phyloP scores from a whole-genome alignment of 192 early-diverging fungal species.

The Haplosporangium gracile region DNA sequence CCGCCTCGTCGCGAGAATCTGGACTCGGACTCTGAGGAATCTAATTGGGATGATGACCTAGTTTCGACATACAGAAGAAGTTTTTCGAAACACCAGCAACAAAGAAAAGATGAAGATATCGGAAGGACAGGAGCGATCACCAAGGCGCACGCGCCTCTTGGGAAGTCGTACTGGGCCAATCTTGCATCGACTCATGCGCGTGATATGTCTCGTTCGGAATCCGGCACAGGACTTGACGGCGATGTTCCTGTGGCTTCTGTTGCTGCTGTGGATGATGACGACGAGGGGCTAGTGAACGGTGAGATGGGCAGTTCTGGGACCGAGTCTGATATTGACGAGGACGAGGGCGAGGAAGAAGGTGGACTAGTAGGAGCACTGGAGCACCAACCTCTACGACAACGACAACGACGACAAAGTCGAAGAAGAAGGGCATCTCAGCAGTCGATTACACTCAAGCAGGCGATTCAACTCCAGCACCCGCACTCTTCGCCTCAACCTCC shows the following conservation, averaged over 20 bases:
- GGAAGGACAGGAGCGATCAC: background rate
- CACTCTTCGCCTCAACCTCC: background rate
- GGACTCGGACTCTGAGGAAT: background rate
- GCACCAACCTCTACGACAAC: background rate
- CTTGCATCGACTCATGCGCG: slow-evolving; percentile 26
- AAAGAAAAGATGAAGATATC: background rate
- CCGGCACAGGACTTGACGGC: background rate
- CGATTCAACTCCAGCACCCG: background rate
- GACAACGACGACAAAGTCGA: background rate
- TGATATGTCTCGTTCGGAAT: background rate
- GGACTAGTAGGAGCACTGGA: background rate
- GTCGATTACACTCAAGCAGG: background rate
- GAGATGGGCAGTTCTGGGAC: background rate
- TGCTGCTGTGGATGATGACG: background rate
- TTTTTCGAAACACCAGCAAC: background rate
- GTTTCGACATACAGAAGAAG: background rate
- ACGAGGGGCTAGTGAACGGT: background rate
- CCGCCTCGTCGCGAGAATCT: background rate
- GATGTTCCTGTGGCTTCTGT: background rate
- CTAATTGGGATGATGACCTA: background rate
- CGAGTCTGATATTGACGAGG: background rate
- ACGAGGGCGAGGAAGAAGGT: background rate
- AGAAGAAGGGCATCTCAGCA: background rate
- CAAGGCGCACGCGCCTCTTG: background rate
- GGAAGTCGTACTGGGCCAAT: slow-evolving; percentile 21